Conservation (phyloP, 305 asterid genomes). For the Fraxinus velutina region DNA sequence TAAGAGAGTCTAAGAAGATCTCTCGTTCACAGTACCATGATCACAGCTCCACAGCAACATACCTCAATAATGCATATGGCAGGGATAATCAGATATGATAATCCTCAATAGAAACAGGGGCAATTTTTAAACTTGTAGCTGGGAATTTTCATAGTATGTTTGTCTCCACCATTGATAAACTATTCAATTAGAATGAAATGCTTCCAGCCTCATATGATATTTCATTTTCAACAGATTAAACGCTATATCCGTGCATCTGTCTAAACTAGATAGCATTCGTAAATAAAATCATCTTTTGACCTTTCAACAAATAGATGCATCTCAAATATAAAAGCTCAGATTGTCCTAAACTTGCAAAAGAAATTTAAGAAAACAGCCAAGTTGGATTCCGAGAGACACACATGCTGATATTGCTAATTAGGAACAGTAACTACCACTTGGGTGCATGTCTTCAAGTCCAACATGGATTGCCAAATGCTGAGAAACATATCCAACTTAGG, state of each 20-base stretch:
- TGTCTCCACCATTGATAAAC: not conserved
- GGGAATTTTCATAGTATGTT: not conserved
- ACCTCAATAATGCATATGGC: not conserved
- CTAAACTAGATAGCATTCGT: not conserved
- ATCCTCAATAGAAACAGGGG: not conserved
- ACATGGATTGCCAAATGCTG: not conserved
- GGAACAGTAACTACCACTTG: not conserved
- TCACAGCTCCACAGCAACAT: not conserved
- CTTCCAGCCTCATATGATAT: not conserved
- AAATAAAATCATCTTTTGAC: not conserved
- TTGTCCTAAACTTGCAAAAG: not conserved
- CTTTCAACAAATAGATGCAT: not conserved
- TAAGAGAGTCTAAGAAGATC: not conserved
- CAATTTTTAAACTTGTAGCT: not conserved
- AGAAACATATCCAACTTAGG: not conserved
- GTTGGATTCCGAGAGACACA: not conserved
- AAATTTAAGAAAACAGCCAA: not conserved
- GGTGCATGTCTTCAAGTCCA: not conserved
- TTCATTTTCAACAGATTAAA: not conserved
- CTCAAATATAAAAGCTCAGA: not conserved
- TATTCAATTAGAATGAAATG: not conserved
- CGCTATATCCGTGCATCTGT: not conserved
- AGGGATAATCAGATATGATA: not conserved
- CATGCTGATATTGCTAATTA: not conserved
- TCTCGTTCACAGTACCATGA: not conserved